phyloP scores from a whole-genome alignment of 495 filamentous ascomycete genomes.

The Neurospora sp. region DNA sequence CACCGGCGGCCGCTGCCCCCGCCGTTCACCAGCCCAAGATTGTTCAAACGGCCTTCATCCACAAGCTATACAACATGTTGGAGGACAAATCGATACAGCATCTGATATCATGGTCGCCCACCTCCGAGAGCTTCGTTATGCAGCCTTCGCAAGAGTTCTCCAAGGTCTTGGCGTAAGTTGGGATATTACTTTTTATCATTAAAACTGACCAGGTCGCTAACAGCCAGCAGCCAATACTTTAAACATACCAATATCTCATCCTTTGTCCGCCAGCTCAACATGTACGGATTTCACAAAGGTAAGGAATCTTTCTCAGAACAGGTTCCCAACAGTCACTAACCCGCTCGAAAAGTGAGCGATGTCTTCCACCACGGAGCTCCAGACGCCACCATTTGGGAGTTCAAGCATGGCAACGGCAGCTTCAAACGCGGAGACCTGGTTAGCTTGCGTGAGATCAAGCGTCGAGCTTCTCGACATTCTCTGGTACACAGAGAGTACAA shows the following conservation, averaged over 20 bases:
- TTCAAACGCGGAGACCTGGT: conserved; percentile 92
- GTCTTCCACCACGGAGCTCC: conserved; percentile 97
- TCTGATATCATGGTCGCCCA: conserved; percentile 88
- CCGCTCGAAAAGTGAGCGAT: conserved; percentile 65
- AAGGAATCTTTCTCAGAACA: conserved; percentile 12
- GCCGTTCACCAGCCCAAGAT: conserved; percentile 94
- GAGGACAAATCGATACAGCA: conserved; percentile 89
- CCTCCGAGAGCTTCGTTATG: conserved; percentile 97
- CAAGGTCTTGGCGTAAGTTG: conserved; percentile 86
- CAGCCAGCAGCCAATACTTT: conserved; percentile 68
- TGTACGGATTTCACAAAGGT: conserved; percentile 99
- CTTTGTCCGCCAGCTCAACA: conserved; percentile 95
- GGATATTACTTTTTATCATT: background rate
- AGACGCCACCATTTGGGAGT: conserved; percentile 94
- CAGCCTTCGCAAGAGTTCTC: conserved; percentile 95
- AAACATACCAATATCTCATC: conserved; percentile 99
- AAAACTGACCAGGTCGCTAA: conserved; percentile 1
- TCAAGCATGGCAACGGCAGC: conserved; percentile 96
- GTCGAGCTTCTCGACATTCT: conserved; percentile 90
- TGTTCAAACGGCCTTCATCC: conserved; percentile 98
- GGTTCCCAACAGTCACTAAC: background rate
- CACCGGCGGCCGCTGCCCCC: conserved; percentile 57
- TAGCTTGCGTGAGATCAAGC: conserved; percentile 90
- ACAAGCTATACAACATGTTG: conserved; percentile 99
- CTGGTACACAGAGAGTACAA: conserved; percentile 93